Conservation (phyloP, 108 stramenopile species). For the Schizochytrium sp. region DNA sequence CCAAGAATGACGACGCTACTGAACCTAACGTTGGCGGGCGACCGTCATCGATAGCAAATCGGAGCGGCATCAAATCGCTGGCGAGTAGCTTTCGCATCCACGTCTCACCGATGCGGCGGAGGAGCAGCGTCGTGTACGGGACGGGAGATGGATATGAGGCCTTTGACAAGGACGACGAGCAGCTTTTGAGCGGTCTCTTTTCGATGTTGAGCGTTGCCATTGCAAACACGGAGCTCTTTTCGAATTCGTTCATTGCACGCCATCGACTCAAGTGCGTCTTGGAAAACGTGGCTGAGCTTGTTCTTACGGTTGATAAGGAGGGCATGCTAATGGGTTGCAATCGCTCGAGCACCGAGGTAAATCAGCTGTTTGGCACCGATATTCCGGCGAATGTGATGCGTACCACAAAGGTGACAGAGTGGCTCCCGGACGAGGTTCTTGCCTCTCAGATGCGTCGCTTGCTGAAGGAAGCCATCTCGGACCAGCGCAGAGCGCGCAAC, state of each 20-base stretch:
- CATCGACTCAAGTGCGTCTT: background rate
- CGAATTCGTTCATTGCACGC: background rate
- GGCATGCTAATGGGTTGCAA: background rate
- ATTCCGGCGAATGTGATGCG: background rate
- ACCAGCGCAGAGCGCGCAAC: background rate
- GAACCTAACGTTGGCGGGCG: background rate
- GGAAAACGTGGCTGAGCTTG: background rate
- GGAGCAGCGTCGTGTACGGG: background rate
- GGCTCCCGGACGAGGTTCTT: background rate
- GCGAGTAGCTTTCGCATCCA: background rate
- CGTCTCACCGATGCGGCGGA: background rate
- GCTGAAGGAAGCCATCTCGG: background rate
- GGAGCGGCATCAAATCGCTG: background rate
- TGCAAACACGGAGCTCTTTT: background rate
- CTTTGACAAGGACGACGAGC: background rate
- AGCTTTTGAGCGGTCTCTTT: background rate
- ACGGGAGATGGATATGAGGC: background rate
- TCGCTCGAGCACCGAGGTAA: background rate
- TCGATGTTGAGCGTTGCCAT: constrained; percentile 5
- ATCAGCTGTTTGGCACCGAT: background rate
- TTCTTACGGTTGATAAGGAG: background rate
- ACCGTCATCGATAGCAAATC: background rate
- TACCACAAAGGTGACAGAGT: background rate
- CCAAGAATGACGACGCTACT: background rate
- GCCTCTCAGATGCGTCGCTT: background rate